Evolutionary conservation across 176 grass and related monocot genomes (phyloP), one percentile per base, ranked within the genome.

Genomic region (Triticum aestivum): DNA sequence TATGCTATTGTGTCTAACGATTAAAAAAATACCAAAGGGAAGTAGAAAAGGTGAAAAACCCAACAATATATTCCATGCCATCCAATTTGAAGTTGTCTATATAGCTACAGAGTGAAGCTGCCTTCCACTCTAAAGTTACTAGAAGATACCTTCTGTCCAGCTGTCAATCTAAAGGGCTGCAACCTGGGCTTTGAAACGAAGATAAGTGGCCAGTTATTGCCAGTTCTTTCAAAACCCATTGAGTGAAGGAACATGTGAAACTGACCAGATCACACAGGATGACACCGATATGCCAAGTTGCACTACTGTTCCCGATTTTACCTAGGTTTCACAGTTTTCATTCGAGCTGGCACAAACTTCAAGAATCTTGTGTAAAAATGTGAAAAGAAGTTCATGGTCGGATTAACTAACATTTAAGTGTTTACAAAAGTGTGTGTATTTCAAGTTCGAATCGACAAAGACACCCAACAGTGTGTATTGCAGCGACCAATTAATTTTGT

Each of bases 241-340:
- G 69, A 75, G 62, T 75, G 68, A 78, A 80, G 20, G 69, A 54
- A 85, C 70, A 26, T 30, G 3, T 51, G 13, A 49, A 76, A 77
- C 21, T 0, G 30, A 86, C 37, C 61, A 81, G 9, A 89, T 59
- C 64, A 34, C 20, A 45, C 33, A 8, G 1, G 18, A 68, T 65
- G 64, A 24, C 59, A 84, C 52, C 2, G 7, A 75, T 5, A 75
- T 79, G 32, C 1, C 17, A 15, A 79, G 42, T 61, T 72, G 14
- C 37, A 75, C 9, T 0, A 34, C 4, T 80, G 13, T 42, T 67
- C 52, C 12, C 59, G 9, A 85, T 56, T 30, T 10, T 83, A 34
- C 24, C 17, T 12, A 74, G 18, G 51, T 83, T 45, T 34, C 23
- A 59, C 23, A 59, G 66, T 56, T 32, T 77, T 42, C 3, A 18